These are phyloP conservation scores for Dothidotthia symphoricarpi DNA, from an alignment of 2,329 filamentous ascomycete species.

Conservation along the genomic window DNA sequence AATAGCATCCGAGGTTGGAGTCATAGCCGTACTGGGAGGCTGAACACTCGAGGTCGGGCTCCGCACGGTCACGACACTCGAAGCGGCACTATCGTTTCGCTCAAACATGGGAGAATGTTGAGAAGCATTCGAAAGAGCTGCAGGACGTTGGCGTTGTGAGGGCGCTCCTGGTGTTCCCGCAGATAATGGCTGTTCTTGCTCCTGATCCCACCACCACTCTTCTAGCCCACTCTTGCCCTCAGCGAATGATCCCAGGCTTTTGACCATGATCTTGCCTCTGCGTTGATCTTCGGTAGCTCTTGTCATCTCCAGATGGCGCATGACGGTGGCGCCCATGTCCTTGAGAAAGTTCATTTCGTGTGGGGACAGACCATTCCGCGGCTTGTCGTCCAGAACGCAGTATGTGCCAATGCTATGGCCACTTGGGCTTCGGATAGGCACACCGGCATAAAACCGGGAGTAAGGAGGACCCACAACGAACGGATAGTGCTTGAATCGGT, in stretches of 20 bases:
- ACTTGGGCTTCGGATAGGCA: slow-evolving; percentile 59
- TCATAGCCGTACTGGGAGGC: slow-evolving; percentile 19
- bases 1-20: slow-evolving; percentile 24
- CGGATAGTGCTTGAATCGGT: slow-evolving; percentile 41
- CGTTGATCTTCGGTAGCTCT: slow-evolving; percentile 54
- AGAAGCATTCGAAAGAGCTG: slow-evolving; percentile 12
- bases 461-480: slow-evolving; percentile 35
- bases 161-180: slow-evolving; percentile 13
- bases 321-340: slow-evolving; percentile 55
- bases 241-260: slow-evolving; percentile 41
- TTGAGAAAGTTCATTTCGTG: slow-evolving; percentile 56
- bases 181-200: slow-evolving; percentile 19
- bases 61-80: slow-evolving; percentile 17
- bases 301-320: slow-evolving; percentile 61
- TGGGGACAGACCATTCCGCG: slow-evolving; percentile 51
- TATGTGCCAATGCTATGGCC: slow-evolving; percentile 61
- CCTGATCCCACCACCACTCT: slow-evolving; percentile 34
- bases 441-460: slow-evolving; percentile 55
- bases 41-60: slow-evolving; percentile 18
- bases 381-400: slow-evolving; percentile 58
- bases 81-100: slow-evolving; percentile 21
- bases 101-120: slow-evolving; percentile 17
- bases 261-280: slow-evolving; percentile 55
- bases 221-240: slow-evolving; percentile 38
- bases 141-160: slow-evolving; percentile 21